Evolutionary conservation across 2,329 filamentous ascomycete genomes (phyloP).

Genomic region (Epichloe gansuensis): DNA sequence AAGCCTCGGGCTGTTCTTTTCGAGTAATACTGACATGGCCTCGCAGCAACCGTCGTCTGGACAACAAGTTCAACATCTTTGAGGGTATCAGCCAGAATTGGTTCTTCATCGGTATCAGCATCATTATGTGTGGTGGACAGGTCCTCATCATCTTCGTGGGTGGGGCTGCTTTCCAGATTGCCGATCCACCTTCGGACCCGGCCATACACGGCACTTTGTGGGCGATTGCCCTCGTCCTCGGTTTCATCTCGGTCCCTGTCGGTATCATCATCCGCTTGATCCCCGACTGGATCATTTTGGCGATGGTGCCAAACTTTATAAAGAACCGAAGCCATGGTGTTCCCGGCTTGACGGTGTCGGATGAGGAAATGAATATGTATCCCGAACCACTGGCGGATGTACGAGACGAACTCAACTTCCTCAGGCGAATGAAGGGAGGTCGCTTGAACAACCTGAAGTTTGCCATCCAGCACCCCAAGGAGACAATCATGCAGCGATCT

Average conservation of each 20-base stretch:
- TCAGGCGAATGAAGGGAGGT: constrained; percentile 69
- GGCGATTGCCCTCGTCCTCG: constrained; percentile 76
- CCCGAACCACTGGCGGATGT: constrained; percentile 62
- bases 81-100: constrained; percentile 74
- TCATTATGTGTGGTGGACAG: constrained; percentile 79
- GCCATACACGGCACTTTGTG: constrained; percentile 49
- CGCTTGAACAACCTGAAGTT: constrained; percentile 73
- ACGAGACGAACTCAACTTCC: constrained; percentile 66
- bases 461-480: constrained; percentile 60
- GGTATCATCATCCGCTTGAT: constrained; percentile 71
- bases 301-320: constrained; percentile 39
- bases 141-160: constrained; percentile 83
- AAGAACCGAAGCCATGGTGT: constrained; percentile 34
- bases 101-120: constrained; percentile 80
- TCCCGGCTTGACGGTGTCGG: constrained; percentile 47
- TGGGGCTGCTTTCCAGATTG: constrained; percentile 66
- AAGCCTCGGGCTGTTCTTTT: neutral
- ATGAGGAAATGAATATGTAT: constrained; percentile 56
- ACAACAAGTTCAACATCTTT: constrained; percentile 93
- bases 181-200: constrained; percentile 33
- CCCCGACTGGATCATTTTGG: constrained; percentile 55
- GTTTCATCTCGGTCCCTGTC: constrained; percentile 72
- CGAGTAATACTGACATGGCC: constrained; percentile 4
- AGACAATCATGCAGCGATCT: constrained; percentile 50
- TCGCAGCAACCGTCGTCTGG: constrained; percentile 68